A percentile compares a stretch with the other conserved stretches of the same genome.
Conservation (phyloP, 2,329 filamentous ascomycete species). For the Arthroderma sp. region DNA sequence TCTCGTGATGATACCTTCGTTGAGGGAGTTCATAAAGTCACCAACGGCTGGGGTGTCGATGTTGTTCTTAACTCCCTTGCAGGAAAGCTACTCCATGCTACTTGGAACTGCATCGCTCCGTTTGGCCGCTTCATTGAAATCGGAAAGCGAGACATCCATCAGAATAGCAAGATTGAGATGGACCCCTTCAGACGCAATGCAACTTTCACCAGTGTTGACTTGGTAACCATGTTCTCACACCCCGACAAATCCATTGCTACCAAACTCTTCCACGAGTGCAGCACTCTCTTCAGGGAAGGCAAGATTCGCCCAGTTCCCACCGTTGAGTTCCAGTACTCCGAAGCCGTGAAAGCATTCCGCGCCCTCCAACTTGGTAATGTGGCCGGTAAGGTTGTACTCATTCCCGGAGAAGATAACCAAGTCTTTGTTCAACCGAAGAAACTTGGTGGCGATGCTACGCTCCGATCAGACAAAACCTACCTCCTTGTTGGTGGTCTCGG, state of each 20-base stretch:
- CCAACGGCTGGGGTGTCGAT: conserved; percentile 12
- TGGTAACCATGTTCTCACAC: conserved; percentile 7
- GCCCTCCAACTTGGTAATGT: conserved; percentile 20
- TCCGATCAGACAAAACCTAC: conserved; percentile 12
- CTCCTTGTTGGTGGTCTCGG: conserved; percentile 14
- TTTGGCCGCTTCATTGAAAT: conserved; percentile 21
- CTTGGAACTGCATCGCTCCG: conserved; percentile 8
- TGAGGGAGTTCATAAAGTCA: conserved; percentile 12
- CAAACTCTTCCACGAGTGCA: not conserved
- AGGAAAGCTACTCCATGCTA: conserved; percentile 7
- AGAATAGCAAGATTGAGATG: conserved; percentile 7
- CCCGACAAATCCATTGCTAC: conserved; percentile 3
- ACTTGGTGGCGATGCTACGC: conserved; percentile 5
- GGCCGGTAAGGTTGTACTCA: conserved; percentile 15
- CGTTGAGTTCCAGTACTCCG: conserved; percentile 7
- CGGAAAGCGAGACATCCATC: conserved; percentile 5
- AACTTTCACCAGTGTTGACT: conserved; percentile 18
- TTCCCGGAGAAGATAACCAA: conserved; percentile 1
- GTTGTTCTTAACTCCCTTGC: conserved; percentile 11
- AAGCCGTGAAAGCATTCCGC: conserved; percentile 13
- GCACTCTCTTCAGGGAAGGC: conserved; percentile 7
- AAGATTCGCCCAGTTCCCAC: conserved; percentile 7
- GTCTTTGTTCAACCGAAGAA: conserved; percentile 9
- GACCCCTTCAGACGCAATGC: conserved; percentile 19
- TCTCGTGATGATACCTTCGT: conserved; percentile 13